Evolutionary conservation across 495 filamentous ascomycete species (phyloP).

Genomic region (Penicillium goetzii): DNA sequence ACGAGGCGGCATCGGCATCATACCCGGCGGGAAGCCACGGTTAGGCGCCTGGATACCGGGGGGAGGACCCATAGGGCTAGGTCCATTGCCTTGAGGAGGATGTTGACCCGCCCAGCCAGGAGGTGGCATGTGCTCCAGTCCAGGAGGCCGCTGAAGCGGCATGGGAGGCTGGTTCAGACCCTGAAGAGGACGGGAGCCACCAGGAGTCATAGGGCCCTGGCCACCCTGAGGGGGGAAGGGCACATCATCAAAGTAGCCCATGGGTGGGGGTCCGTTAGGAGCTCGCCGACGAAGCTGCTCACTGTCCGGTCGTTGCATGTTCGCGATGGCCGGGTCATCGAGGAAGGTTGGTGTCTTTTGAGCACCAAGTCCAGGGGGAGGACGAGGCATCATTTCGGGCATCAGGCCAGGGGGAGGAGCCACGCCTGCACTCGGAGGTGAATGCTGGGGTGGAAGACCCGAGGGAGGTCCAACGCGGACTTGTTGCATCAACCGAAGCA

Average conservation of each 20-base stretch:
- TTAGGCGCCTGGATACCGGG: conserved; percentile 50
- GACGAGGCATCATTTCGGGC: conserved; percentile 50
- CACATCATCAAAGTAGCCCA: conserved; percentile 52
- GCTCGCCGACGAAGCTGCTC: conserved; percentile 46
- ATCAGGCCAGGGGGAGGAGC: conserved; percentile 46
- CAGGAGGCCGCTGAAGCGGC: conserved; percentile 52
- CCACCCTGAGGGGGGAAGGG: conserved; percentile 43
- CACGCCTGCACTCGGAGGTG: conserved; percentile 38
- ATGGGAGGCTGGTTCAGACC: conserved; percentile 42
- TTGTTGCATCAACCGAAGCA: conserved; percentile 59
- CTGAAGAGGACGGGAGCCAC: conserved; percentile 41
- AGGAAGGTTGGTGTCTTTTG: conserved; percentile 49
- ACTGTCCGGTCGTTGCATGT: conserved; percentile 50
- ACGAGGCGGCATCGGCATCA: conserved; percentile 51
- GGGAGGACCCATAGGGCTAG: conserved; percentile 48
- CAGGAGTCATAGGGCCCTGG: conserved; percentile 44
- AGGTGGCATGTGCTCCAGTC: conserved; percentile 52
- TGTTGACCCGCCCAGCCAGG: conserved; percentile 47
- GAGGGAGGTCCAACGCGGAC: conserved; percentile 41
- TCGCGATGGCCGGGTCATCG: conserved; percentile 53
- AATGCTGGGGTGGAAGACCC: conserved; percentile 34
- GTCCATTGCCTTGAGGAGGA: conserved; percentile 44
- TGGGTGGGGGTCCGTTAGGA: conserved; percentile 43
- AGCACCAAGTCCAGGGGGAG: conserved; percentile 45
- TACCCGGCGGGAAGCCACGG: conserved; percentile 48